phyloP scores from a whole-genome alignment of 768 basidiomycete species.

The Amanita rubescens region DNA sequence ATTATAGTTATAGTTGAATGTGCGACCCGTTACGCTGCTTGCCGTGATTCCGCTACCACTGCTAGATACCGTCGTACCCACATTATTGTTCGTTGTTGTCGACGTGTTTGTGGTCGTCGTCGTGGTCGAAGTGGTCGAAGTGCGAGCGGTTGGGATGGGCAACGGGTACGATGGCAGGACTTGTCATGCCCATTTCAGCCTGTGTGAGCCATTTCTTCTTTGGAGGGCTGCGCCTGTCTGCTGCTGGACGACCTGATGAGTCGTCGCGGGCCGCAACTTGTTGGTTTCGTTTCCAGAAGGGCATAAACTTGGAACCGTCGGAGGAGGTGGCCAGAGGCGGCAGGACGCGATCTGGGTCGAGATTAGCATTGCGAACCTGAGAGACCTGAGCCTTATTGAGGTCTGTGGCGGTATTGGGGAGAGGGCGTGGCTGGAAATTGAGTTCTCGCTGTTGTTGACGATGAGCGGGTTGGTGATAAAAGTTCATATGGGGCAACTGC shows the following conservation, averaged over 20 bases:
- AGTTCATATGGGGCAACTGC: constrained; percentile 3
- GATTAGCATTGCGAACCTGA: neutral
- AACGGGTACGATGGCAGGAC: constrained; percentile 7
- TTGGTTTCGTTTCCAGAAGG: constrained; percentile 7
- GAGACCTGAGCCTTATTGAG: neutral
- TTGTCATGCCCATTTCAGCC: constrained; percentile 8
- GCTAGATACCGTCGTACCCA: constrained; percentile 7
- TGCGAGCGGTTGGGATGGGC: constrained; percentile 4
- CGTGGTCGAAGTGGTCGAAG: constrained; percentile 2
- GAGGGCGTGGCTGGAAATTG: neutral
- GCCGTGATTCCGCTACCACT: constrained; percentile 8
- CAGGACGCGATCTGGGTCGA: constrained; percentile 6
- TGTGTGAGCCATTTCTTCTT: constrained; percentile 10
- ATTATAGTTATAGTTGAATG: constrained; percentile 10
- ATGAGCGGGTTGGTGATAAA: constrained; percentile 4
- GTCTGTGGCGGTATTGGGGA: neutral
- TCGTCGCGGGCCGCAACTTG: neutral
- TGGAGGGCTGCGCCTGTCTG: neutral
- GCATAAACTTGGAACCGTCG: constrained; percentile 7
- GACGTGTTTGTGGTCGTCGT: constrained; percentile 7
- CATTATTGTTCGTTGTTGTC: constrained; percentile 7
- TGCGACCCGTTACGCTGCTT: constrained; percentile 7
- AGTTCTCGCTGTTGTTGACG: constrained; percentile 7
- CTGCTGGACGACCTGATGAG: neutral
- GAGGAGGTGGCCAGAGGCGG: constrained; percentile 4